A percentile compares a stretch with the other conserved stretches of the same genome.
Evolutionary conservation across 176 grass and related monocot species (phyloP).

Genomic region (Chrysopogon serrulatus): DNA sequence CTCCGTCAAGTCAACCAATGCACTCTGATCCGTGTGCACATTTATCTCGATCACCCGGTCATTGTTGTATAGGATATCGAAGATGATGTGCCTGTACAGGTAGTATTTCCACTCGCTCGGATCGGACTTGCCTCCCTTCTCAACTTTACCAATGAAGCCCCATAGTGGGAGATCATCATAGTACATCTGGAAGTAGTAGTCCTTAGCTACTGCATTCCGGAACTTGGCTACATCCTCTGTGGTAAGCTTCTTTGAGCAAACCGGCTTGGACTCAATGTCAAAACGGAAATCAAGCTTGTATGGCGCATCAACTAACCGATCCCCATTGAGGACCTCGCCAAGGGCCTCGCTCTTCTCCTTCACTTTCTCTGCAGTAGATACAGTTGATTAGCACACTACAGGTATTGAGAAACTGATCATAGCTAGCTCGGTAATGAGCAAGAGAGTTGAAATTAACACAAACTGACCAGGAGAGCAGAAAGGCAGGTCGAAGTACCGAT

Average conservation of each 20-base stretch:
- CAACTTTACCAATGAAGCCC: slow-evolving; percentile 95
- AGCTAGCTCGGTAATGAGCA: neutral
- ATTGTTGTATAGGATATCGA: slow-evolving; percentile 73
- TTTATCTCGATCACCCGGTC: slow-evolving; percentile 87
- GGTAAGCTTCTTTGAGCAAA: slow-evolving; percentile 76
- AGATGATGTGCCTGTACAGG: slow-evolving; percentile 91
- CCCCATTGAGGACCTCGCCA: slow-evolving; percentile 90
- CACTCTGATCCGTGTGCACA: slow-evolving; percentile 67
- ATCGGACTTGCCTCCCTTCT: slow-evolving; percentile 60
- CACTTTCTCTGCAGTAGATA: slow-evolving; percentile 53
- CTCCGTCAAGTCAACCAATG: slow-evolving; percentile 73
- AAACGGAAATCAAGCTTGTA: slow-evolving; percentile 82
- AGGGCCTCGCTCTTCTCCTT: slow-evolving; percentile 89
- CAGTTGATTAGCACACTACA: neutral
- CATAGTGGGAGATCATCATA: slow-evolving; percentile 93
- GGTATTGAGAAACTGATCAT: neutral
- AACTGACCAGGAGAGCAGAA: slow-evolving; percentile 89
- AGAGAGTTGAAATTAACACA: neutral
- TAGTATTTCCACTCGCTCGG: slow-evolving; percentile 77
- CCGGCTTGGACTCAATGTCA: slow-evolving; percentile 50
- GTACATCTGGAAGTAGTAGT: slow-evolving; percentile 99
- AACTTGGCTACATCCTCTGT: slow-evolving; percentile 80
- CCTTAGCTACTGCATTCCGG: slow-evolving; percentile 63
- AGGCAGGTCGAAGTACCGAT: slow-evolving; percentile 91
- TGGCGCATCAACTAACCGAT: slow-evolving; percentile 86